Conservation (phyloP, 139 green algal genomes). For the Eudorina sp. region DNA sequence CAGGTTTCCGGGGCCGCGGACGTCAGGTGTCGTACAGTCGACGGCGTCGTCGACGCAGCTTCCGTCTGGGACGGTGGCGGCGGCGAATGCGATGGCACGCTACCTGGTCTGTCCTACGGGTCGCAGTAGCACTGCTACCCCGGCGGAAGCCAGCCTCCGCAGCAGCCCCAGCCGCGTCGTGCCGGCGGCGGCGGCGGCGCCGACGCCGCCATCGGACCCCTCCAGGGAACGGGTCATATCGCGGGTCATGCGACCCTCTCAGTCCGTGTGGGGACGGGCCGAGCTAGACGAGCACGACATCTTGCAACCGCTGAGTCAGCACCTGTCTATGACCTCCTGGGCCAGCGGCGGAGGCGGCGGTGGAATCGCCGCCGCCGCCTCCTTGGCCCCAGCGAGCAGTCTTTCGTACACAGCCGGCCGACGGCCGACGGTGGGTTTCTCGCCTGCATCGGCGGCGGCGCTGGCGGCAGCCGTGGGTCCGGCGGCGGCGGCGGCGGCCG, state of each 20-base stretch:
- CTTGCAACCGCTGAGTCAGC: slow-evolving; percentile 5
- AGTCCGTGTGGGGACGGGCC: slow-evolving; percentile 38
- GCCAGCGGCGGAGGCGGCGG: too few species aligned
- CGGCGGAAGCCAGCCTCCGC: too few species aligned
- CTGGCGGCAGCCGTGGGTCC: neutral
- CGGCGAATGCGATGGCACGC: neutral
- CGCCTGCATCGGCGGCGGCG: neutral
- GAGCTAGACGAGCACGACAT: slow-evolving; percentile 42
- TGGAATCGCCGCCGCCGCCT: neutral
- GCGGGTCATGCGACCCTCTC: neutral
- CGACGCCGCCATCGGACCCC: neutral
- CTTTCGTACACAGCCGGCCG: neutral
- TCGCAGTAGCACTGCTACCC: too few species aligned
- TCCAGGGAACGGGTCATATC: neutral
- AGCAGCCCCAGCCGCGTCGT: too few species aligned
- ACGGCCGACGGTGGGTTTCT: neutral
- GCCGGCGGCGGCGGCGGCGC: neutral
- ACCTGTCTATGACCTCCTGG: neutral
- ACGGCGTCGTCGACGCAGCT: too few species aligned
- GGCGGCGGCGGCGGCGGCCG: neutral
- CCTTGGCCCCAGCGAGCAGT: neutral
- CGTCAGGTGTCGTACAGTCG: too few species aligned
- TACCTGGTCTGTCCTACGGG: too few species aligned
- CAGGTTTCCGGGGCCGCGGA: too few species aligned
- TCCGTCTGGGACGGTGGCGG: neutral